Base-by-base conservation (phyloP, 148 eudicot species). In the Rhododendron ferrugineum region DNA sequence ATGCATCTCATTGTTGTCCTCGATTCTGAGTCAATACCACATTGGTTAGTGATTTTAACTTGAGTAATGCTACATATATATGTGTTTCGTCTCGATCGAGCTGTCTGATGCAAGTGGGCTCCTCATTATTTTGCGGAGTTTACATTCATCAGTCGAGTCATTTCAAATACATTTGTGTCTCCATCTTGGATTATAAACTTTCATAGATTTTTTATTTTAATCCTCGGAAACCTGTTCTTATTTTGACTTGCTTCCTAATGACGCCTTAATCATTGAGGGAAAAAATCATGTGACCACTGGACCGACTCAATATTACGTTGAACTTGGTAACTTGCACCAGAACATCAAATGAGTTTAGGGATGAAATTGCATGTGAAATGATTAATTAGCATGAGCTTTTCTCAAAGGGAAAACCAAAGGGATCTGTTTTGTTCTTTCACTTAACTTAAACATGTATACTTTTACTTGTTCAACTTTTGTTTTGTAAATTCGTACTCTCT, bases 1-100 rank as follows among this genome's bases (percentile, higher is more conserved):
- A 89, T 73, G 88, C 85, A 81, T n/a, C 76, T 88, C 34, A 89
- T 84, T 49, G 86, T 89, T 75, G 92, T 88, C 86, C 92, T 89
- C 44, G 92, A 88, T 80, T 90, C 90, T 90, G 85, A 11, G 42
- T 26, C 14, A 62, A 49, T 13, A 72, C 49, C 81, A 62, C 83
- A 0, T 54, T 56, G n/a, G 64, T 85, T 0, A 84, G 14, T 62
- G 68, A 62, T 62, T 8, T 62, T 62, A 62, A 62, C 30, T 1
- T 18, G 60, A 56, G 60, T 20, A 56, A 56, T 56, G 7, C 7
- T 56, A 5, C 49, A 46, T 37, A 40, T 0, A 5, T 40, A 40
- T 40, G 44, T 40, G 44, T 40, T 0, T 40, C 44, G 1, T 0
- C 44, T 40, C 6, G 7, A 40, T 0, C 44, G 44, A 22, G 23